These are phyloP conservation scores for Ophiosphaerella narmari DNA, from an alignment of 2,329 filamentous ascomycete species.

Conservation along the genomic window DNA sequence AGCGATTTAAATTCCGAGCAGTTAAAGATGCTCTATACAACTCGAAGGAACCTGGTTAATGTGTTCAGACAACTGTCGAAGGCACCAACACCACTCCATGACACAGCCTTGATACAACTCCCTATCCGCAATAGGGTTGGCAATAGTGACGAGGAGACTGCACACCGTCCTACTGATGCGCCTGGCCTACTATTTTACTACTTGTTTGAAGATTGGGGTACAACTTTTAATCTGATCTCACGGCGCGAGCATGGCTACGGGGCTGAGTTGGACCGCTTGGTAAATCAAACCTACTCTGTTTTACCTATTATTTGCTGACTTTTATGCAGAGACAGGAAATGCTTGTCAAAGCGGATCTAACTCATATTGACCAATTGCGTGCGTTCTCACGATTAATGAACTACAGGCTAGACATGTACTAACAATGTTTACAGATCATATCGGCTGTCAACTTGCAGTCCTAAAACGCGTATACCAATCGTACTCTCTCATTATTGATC, in stretches of 20 bases:
- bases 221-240: slow-evolving; percentile 62
- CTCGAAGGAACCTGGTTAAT: slow-evolving; percentile 63
- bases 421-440: slow-evolving; percentile 45
- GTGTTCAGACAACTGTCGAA: slow-evolving; percentile 66
- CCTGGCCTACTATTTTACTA: slow-evolving; percentile 69
- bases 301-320: slow-evolving; percentile 1
- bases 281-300: slow-evolving; percentile 28
- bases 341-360: slow-evolving; percentile 55
- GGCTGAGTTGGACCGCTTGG: slow-evolving; percentile 56
- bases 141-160: slow-evolving; percentile 51
- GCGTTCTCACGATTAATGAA: too few relatives aligned
- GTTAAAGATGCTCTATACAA: slow-evolving; percentile 54
- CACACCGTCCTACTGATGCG: slow-evolving; percentile 56
- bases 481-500: slow-evolving; percentile 64
- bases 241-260: slow-evolving; percentile 53
- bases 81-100: slow-evolving; percentile 49
- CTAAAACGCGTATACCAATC: slow-evolving; percentile 64
- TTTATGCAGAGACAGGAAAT: slow-evolving; percentile 56
- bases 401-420: too few relatives aligned
- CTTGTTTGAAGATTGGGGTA: slow-evolving; percentile 68
- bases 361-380: slow-evolving; percentile 56
- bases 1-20: slow-evolving; percentile 47
- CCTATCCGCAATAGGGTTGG: slow-evolving; percentile 53
- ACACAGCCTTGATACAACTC: slow-evolving; percentile 49
- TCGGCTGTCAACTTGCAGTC: slow-evolving; percentile 65